Conservation (phyloP, 78 protist genomes). For the Goniomonas avonlea region DNA sequence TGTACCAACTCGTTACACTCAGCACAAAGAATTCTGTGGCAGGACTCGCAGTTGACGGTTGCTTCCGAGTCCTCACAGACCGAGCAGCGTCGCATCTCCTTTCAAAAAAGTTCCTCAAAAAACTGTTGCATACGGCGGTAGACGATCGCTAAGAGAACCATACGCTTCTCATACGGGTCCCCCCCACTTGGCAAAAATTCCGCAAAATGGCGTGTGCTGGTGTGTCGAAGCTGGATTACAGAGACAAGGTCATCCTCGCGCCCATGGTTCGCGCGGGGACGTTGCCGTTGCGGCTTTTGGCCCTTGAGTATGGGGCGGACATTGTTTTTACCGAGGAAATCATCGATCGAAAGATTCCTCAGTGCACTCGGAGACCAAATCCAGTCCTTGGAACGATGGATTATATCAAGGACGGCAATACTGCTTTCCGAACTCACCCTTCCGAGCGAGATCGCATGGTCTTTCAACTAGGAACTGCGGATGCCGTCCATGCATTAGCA, state of each 20-base stretch:
- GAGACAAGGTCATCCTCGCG: constrained; percentile 32
- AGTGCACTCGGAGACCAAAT: background rate
- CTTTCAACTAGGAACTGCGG: constrained; percentile 35
- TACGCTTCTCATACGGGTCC: too few relatives aligned
- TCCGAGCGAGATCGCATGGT: constrained; percentile 2
- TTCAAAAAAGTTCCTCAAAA: too few relatives aligned
- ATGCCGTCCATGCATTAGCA: background rate
- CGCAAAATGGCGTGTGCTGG: too few relatives aligned
- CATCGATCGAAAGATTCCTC: constrained; percentile 23
- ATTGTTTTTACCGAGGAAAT: constrained; percentile 56
- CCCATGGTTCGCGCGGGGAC: constrained; percentile 69
- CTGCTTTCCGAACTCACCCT: background rate
- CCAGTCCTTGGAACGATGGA: background rate
- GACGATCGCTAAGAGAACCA: too few relatives aligned
- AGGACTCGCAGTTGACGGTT: too few relatives aligned
- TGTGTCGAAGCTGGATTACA: too few relatives aligned
- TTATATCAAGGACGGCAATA: background rate
- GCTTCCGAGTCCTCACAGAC: too few relatives aligned
- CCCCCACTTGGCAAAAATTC: too few relatives aligned
- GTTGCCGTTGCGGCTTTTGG: constrained; percentile 53
- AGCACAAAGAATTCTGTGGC: too few relatives aligned
- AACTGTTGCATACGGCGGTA: too few relatives aligned
- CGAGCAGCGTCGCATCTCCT: too few relatives aligned
- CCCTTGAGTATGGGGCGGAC: constrained; percentile 64
- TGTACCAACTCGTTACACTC: too few relatives aligned